A percentile compares a stretch with the other conserved stretches of the same genome.
These are phyloP conservation scores for Hibiscus trionum DNA, from an alignment of 345 rosid species.

Conservation along the genomic window DNA sequence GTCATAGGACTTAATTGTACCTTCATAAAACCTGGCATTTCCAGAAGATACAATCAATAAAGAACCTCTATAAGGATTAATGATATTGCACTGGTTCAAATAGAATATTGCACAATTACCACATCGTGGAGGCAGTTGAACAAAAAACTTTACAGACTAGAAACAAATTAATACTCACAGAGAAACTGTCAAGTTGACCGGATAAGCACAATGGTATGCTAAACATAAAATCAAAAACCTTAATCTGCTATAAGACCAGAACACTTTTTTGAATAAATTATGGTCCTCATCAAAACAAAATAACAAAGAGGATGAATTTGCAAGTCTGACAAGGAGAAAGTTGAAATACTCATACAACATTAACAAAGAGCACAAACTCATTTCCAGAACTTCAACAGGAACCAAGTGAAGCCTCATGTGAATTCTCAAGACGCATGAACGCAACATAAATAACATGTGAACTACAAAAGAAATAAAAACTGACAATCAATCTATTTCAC, in stretches of 20 bases:
- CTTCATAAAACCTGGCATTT: conserved; percentile 77
- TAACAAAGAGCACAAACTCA: neutral
- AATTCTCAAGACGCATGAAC: neutral
- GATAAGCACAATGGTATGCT: neutral
- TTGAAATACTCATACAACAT: neutral
- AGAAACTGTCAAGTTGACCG: neutral
- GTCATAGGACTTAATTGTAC: conserved; percentile 85
- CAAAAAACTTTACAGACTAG: neutral
- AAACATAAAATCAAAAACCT: conserved; percentile 2
- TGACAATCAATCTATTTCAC: neutral
- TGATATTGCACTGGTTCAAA: neutral
- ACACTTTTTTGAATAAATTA: neutral
- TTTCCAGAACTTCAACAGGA: neutral
- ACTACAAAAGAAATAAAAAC: neutral
- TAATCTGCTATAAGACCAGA: neutral
- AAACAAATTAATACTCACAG: neutral
- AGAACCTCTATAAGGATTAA: neutral
- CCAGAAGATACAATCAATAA: conserved; percentile 14
- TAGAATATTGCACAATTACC: neutral
- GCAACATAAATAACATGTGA: neutral
- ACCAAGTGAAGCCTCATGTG: neutral
- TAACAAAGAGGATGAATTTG: neutral
- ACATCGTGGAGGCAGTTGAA: neutral
- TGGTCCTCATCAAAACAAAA: neutral
- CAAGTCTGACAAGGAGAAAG: neutral